Evolutionary conservation across 2,329 filamentous ascomycete genomes (phyloP).

Genomic region (Chaetothyriales sp.): DNA sequence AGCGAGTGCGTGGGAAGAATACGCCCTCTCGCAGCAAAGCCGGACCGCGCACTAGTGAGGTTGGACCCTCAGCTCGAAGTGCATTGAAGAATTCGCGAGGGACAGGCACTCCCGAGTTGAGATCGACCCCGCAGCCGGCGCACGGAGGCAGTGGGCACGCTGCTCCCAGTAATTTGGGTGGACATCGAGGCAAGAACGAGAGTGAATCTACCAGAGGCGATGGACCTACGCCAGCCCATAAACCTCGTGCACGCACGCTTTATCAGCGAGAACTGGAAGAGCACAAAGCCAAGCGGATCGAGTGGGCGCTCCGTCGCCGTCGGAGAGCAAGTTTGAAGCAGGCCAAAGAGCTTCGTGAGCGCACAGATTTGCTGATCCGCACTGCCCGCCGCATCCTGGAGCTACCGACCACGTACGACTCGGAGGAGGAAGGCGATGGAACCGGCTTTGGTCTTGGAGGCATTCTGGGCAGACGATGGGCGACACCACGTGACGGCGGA

Average conservation of each 20-base stretch:
- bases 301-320: constrained; percentile 32
- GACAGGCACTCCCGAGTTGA: constrained; percentile 18
- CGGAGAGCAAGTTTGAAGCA: constrained; percentile 25
- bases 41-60: constrained; percentile 16
- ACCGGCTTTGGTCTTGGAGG: constrained; percentile 21
- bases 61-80: constrained; percentile 20
- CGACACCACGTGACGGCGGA: constrained; percentile 5
- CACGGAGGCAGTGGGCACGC: constrained; percentile 28
- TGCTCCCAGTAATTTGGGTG: constrained; percentile 26
- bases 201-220: constrained; percentile 18
- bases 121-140: constrained; percentile 19
- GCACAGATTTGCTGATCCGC: constrained; percentile 26
- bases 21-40: constrained; percentile 19
- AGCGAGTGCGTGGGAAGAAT: constrained; percentile 21
- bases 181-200: constrained; percentile 6
- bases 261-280: constrained; percentile 36
- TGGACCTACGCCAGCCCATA: constrained; percentile 20
- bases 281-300: constrained; percentile 33
- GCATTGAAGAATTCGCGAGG: constrained; percentile 32
- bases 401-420: constrained; percentile 32
- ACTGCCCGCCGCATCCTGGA: constrained; percentile 28
- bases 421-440: constrained; percentile 32
- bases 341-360: constrained; percentile 25
- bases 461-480: constrained; percentile 9
- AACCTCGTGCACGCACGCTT: constrained; percentile 34